Percentiles rank a stretch among this genome's conserved stretches.
Evolutionary conservation across 164 flowering plant species (phyloP).

Genomic region (Echeveria elegans): DNA sequence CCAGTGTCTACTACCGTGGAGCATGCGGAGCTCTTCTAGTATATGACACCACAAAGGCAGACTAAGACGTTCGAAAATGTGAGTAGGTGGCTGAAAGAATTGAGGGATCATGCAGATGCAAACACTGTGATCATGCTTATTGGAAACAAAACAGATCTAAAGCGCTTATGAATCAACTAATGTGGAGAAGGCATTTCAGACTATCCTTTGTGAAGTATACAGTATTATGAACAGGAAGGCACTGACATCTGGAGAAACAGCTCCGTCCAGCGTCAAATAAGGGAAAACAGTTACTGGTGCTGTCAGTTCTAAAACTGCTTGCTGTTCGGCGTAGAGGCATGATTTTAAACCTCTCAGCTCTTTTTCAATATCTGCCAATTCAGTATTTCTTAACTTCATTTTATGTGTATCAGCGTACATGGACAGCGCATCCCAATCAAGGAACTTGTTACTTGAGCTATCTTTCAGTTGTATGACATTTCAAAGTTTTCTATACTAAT

Average conservation of each 20-base stretch:
- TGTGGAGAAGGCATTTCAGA: constrained; percentile 63
- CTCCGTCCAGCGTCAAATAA: constrained; percentile 29
- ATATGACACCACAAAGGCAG: constrained; percentile 48
- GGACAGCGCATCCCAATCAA: too few species aligned
- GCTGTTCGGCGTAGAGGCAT: constrained; percentile 34
- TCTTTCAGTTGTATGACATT: too few species aligned
- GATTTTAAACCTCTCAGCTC: too few species aligned
- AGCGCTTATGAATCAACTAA: constrained; percentile 62
- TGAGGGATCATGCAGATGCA: constrained; percentile 65
- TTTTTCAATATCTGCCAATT: too few species aligned
- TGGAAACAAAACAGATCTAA: constrained; percentile 69
- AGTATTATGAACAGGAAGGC: constrained; percentile 50
- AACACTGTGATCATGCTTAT: constrained; percentile 61
- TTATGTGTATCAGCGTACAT: too few species aligned
- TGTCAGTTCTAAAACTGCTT: constrained; percentile 27
- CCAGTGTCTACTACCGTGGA: constrained; percentile 69
- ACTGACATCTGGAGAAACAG: constrained; percentile 30
- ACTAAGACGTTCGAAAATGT: constrained; percentile 58
- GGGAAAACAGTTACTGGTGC: constrained; percentile 37
- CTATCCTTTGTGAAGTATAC: constrained; percentile 49
- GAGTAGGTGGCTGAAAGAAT: constrained; percentile 60
- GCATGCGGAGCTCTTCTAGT: constrained; percentile 72
- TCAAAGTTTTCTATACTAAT: too few species aligned
- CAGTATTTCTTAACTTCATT: too few species aligned
- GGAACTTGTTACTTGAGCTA: too few species aligned